A percentile compares a stretch with the other conserved stretches of the same genome.
phyloP scores from a whole-genome alignment of 2,329 filamentous ascomycete genomes.

The Colletotrichum orchidophilum region DNA sequence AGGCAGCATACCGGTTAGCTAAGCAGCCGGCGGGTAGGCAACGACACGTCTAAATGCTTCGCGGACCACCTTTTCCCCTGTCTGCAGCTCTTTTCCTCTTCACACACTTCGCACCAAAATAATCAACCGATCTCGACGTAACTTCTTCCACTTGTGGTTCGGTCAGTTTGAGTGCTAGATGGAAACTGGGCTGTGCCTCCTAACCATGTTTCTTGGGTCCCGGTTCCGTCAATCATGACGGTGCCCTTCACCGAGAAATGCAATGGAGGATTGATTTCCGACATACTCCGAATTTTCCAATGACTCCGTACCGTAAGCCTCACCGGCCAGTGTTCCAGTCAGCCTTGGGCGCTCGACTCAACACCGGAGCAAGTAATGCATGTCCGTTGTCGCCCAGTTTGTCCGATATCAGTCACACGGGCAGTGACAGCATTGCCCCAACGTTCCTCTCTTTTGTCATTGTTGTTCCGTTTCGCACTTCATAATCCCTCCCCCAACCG shows the following conservation, averaged over 20 bases:
- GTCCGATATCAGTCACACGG: background rate
- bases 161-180: slow-evolving; percentile 71
- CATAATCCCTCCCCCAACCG: background rate
- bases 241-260: slow-evolving; percentile 25
- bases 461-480: background rate
- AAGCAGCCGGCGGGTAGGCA: slow-evolving; percentile 1
- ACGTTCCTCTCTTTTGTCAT: background rate
- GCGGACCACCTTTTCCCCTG: slow-evolving; percentile 22
- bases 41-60: slow-evolving; percentile 13
- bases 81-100: slow-evolving; percentile 41
- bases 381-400: background rate
- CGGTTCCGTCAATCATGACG: slow-evolving; percentile 28
- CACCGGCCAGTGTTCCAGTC: background rate
- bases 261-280: slow-evolving; percentile 24
- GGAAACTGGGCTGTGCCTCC: slow-evolving; percentile 45
- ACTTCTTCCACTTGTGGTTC: slow-evolving; percentile 56
- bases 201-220: slow-evolving; percentile 35
- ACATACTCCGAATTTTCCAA: slow-evolving; percentile 1
- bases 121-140: slow-evolving; percentile 65
- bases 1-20: slow-evolving; percentile 4
- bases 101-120: slow-evolving; percentile 66
- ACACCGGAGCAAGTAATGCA: background rate
- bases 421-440: background rate
- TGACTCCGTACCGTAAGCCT: background rate
- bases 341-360: background rate